These are phyloP conservation scores for Sporothrix schenckii DNA, from an alignment of 2,329 filamentous ascomycete genomes.

Conservation along the genomic window DNA sequence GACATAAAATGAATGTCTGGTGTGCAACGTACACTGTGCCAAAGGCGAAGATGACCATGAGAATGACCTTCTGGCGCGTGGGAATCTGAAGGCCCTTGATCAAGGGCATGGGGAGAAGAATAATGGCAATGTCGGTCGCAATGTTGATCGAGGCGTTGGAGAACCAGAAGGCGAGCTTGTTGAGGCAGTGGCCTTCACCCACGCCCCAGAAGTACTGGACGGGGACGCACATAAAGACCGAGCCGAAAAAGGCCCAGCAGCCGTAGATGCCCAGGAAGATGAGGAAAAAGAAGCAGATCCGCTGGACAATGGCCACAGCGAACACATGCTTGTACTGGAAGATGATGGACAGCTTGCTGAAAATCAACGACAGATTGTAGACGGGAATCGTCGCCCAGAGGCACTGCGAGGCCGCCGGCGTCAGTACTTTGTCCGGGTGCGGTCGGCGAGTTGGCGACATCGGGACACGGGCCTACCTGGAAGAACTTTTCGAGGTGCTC, in stretches of 20 bases:
- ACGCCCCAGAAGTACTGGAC: conserved; percentile 11
- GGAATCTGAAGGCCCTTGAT: conserved; percentile 19
- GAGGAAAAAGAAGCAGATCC: neutral
- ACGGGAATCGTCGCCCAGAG: conserved; percentile 12
- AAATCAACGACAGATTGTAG: conserved; percentile 15
- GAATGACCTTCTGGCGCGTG: neutral
- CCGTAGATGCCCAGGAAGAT: conserved; percentile 20
- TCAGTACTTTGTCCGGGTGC: neutral
- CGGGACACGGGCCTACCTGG: neutral
- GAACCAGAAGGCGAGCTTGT: conserved; percentile 21
- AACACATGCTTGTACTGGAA: conserved; percentile 24
- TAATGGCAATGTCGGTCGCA: conserved; percentile 16
- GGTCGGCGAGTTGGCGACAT: neutral
- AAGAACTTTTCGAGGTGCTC: neutral
- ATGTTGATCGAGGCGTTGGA: conserved; percentile 21
- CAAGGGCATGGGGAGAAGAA: conserved; percentile 3
- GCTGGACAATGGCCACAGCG: neutral
- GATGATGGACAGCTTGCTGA: conserved; percentile 19
- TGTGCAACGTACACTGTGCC: conserved; percentile 8
- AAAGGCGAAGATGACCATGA: conserved; percentile 13
- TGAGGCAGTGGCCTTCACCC: conserved; percentile 12
- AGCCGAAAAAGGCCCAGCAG: conserved; percentile 15
- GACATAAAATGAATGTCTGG: neutral
- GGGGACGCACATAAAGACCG: conserved; percentile 10
- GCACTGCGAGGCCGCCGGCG: neutral